Conservation (phyloP, 139 green algal genomes). For the Picochlorum costavermella region DNA sequence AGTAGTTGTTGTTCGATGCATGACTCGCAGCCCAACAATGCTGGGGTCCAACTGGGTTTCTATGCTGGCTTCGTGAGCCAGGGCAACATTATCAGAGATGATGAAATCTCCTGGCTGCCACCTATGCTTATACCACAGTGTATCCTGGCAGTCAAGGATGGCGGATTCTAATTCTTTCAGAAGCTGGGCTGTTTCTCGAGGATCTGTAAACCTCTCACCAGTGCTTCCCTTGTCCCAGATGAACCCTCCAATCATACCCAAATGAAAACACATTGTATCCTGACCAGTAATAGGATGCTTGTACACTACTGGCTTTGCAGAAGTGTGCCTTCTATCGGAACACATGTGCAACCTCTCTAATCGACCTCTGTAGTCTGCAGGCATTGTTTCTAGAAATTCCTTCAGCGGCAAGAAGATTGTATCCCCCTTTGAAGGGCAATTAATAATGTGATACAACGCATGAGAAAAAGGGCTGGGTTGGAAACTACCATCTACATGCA, state of each 20-base stretch:
- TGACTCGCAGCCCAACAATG: constrained; percentile 32
- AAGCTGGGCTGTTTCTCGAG: constrained; percentile 22
- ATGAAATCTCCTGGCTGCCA: constrained; percentile 45
- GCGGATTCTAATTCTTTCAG: constrained; percentile 29
- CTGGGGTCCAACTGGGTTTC: constrained; percentile 33
- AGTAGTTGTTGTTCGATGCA: constrained; percentile 41
- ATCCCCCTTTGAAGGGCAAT: constrained; percentile 13
- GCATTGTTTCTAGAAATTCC: constrained; percentile 20
- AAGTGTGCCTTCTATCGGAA: constrained; percentile 22
- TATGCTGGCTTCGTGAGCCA: constrained; percentile 34
- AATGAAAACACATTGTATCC: constrained; percentile 40
- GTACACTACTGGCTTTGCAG: constrained; percentile 40
- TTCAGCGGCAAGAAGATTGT: constrained; percentile 36
- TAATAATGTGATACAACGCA: constrained; percentile 34
- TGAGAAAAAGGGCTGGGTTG: constrained; percentile 33
- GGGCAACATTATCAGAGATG: constrained; percentile 40
- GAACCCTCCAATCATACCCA: constrained; percentile 33
- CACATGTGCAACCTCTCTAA: constrained; percentile 42
- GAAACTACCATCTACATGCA: constrained; percentile 46
- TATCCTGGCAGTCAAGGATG: not conserved
- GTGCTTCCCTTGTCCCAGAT: constrained; percentile 31
- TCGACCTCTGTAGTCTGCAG: constrained; percentile 11
- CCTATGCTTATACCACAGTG: constrained; percentile 13
- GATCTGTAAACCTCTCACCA: constrained; percentile 6
- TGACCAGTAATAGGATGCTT: constrained; percentile 31